These are phyloP conservation scores for Musa schizocarpa DNA, from an alignment of 176 grass and related monocot species.

Conservation along the genomic window DNA sequence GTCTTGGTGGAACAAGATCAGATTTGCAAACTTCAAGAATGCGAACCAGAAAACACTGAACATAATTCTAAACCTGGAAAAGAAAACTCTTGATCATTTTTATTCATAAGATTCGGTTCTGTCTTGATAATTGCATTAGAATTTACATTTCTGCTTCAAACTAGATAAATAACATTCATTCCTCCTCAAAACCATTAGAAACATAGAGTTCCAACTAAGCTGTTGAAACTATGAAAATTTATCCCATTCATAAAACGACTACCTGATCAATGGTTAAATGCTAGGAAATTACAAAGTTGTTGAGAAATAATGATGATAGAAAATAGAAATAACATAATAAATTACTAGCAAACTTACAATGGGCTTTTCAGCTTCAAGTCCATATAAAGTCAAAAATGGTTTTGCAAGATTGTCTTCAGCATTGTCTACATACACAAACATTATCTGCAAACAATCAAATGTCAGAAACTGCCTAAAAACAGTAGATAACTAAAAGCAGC, in stretches of 20 bases:
- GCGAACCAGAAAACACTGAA: no score
- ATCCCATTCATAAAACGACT: not conserved
- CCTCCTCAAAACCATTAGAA: not conserved
- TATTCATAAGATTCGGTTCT: not conserved
- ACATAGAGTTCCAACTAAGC: not conserved
- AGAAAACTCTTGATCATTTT: not conserved
- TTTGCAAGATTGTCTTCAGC: constrained; percentile 95
- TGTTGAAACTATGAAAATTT: not conserved
- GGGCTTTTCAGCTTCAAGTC: constrained; percentile 58
- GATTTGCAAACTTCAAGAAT: no score
- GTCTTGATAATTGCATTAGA: not conserved
- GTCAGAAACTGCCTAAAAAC: not conserved
- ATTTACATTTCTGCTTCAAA: not conserved
- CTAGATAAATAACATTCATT: not conserved
- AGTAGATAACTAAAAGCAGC: not conserved
- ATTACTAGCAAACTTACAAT: constrained; percentile 40
- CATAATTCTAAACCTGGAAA: not conserved
- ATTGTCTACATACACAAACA: constrained; percentile 85
- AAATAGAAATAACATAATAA: constrained; percentile 7
- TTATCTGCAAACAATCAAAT: constrained; percentile 41
- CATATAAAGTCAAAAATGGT: constrained; percentile 82
- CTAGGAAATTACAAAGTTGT: not conserved
- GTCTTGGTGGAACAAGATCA: no score
- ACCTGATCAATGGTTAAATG: not conserved
- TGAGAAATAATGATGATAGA: not conserved